These are phyloP conservation scores for Trypanosoma scelopori DNA, from an alignment of 208 protist species.

Conservation along the genomic window DNA sequence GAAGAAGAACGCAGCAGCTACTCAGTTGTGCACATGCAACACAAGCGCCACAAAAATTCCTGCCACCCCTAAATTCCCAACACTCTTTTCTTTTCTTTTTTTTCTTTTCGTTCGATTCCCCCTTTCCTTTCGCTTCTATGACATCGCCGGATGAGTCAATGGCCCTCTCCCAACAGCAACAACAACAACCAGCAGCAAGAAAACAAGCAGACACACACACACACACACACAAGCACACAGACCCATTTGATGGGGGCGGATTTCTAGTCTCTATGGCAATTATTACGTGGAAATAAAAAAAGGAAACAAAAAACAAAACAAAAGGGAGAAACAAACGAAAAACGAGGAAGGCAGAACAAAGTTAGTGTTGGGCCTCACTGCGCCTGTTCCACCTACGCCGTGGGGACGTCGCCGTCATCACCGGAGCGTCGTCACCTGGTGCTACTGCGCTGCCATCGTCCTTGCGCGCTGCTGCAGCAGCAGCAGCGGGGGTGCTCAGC, in stretches of 20 bases:
- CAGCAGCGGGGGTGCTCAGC: not conserved
- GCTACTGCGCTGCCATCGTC: not conserved
- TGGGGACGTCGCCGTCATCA: not conserved
- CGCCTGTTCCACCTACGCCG: not conserved
- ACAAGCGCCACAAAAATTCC: too few species aligned
- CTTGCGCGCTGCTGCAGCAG: not conserved
- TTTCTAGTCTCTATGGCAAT: constrained; percentile 2
- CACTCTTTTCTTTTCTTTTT: not conserved
- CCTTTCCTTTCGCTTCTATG: not conserved
- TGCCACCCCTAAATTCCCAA: not conserved
- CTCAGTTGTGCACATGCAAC: not conserved
- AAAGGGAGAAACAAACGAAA: not conserved
- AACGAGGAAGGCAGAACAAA: not conserved
- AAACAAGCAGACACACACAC: constrained; percentile 2
- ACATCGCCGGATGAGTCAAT: not conserved
- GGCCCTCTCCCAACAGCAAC: too few species aligned
- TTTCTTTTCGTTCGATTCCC: not conserved
- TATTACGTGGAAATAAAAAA: constrained; percentile 7
- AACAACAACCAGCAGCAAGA: not conserved
- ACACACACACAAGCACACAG: not conserved
- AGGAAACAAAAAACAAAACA: constrained; percentile 16
- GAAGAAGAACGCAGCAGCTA: too few species aligned
- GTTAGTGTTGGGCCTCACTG: not conserved
- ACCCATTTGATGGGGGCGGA: not conserved
- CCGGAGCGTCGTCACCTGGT: not conserved